Evolutionary conservation across 2,329 filamentous ascomycete species (phyloP).

Genomic region (Scytalidium sp.): DNA sequence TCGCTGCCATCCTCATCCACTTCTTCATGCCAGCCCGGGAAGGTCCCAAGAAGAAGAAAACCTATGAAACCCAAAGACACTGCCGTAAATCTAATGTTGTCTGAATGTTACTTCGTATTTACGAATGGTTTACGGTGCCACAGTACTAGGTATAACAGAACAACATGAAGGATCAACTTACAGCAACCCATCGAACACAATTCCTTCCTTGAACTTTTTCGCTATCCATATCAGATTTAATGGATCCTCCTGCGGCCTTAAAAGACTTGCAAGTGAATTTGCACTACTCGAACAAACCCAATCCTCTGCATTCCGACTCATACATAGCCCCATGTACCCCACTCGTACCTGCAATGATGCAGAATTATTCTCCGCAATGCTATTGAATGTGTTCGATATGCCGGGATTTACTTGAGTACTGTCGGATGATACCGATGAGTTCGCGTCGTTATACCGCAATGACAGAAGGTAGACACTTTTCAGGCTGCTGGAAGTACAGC

Average conservation of each 20-base stretch:
- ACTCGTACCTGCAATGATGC: slow-evolving; percentile 6
- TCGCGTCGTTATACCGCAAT: slow-evolving; percentile 4
- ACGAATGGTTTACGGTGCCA: not conserved
- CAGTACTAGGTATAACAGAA: not conserved
- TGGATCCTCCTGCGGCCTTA: slow-evolving; percentile 6
- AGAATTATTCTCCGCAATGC: not conserved
- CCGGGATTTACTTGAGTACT: slow-evolving; percentile 3
- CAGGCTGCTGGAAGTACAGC: slow-evolving; percentile 7
- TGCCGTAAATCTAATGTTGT: slow-evolving; percentile 5
- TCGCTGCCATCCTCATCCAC: slow-evolving; percentile 48
- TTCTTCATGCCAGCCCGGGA: slow-evolving; percentile 13
- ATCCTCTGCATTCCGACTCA: slow-evolving; percentile 1
- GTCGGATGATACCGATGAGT: not conserved
- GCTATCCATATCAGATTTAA: slow-evolving; percentile 12
- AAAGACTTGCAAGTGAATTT: slow-evolving; percentile 1
- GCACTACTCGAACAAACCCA: slow-evolving; percentile 12
- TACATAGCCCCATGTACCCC: slow-evolving; percentile 10
- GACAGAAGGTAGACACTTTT: slow-evolving; percentile 11
- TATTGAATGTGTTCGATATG: slow-evolving; percentile 4
- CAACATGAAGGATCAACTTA: not conserved
- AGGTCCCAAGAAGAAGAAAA: slow-evolving; percentile 7
- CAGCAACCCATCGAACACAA: slow-evolving; percentile 12
- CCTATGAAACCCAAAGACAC: slow-evolving; percentile 4
- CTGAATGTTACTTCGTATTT: not conserved
- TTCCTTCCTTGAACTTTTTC: slow-evolving; percentile 6